These are phyloP conservation scores for Alectoria sarmentosa DNA, from an alignment of 495 filamentous ascomycete genomes.

Conservation along the genomic window DNA sequence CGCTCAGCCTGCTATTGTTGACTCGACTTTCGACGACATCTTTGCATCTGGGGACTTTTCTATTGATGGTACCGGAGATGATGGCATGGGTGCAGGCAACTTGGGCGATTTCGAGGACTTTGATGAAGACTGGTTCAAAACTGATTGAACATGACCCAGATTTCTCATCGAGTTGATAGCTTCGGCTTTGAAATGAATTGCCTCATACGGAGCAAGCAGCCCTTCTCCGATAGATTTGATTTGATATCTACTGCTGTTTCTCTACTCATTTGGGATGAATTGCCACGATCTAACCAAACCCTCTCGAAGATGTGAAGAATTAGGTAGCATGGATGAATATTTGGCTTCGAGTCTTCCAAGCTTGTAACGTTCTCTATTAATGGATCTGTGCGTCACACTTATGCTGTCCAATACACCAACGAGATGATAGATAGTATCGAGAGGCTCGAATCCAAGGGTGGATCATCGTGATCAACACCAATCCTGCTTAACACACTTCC, in stretches of 20 bases:
- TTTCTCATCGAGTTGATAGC: neutral
- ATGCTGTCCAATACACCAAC: too few species aligned
- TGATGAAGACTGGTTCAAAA: slow-evolving; percentile 20
- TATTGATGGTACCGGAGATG: slow-evolving; percentile 11
- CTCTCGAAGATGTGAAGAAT: too few species aligned
- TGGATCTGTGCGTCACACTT: too few species aligned
- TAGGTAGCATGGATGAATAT: too few species aligned
- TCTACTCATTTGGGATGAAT: neutral
- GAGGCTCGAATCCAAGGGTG: too few species aligned
- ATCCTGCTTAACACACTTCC: too few species aligned
- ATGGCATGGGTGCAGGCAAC: slow-evolving; percentile 14
- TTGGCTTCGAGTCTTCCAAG: too few species aligned
- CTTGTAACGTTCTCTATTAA: too few species aligned
- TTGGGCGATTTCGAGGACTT: slow-evolving; percentile 22
- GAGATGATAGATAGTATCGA: too few species aligned
- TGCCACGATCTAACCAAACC: too few species aligned
- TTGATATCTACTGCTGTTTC: neutral
- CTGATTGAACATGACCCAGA: slow-evolving; percentile 3
- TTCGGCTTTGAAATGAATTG: neutral
- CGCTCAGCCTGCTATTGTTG: slow-evolving; percentile 26
- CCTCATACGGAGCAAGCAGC: neutral
- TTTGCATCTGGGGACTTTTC: slow-evolving; percentile 28
- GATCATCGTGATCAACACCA: too few species aligned
- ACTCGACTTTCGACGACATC: slow-evolving; percentile 46
- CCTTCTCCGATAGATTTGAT: neutral